These are phyloP conservation scores for Hanseniaspora valbyensis DNA, from an alignment of 805 yeast species.

Conservation along the genomic window DNA sequence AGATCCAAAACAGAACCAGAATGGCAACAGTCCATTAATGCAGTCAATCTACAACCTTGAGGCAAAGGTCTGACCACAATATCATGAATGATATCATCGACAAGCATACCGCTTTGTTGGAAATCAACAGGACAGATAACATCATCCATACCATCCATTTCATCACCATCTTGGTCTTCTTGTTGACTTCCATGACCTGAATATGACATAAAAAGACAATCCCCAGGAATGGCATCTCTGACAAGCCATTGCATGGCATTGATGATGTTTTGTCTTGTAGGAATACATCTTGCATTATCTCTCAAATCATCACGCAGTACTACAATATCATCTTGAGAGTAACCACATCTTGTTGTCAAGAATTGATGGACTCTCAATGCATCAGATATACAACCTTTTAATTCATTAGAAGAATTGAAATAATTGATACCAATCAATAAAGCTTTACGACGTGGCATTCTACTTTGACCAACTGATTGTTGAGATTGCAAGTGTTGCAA, in stretches of 20 bases:
- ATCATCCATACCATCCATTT: constrained; percentile 62
- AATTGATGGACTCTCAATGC: constrained; percentile 43
- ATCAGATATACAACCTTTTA: constrained; percentile 77
- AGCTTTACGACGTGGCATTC: constrained; percentile 63
- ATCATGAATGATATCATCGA: constrained; percentile 66
- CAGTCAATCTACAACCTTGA: constrained; percentile 66
- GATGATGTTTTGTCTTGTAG: constrained; percentile 58
- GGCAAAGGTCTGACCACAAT: constrained; percentile 58
- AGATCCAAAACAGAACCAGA: constrained; percentile 74
- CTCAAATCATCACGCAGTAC: constrained; percentile 47
- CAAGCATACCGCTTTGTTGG: constrained; percentile 51
- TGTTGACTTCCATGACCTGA: constrained; percentile 82
- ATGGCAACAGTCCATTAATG: constrained; percentile 76
- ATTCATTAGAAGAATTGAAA: constrained; percentile 46
- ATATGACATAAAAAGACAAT: constrained; percentile 68
- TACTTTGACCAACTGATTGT: constrained; percentile 45
- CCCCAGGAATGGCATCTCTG: constrained; percentile 60
- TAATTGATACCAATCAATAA: constrained; percentile 70
- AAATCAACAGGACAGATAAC: constrained; percentile 66
- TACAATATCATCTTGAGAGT: constrained; percentile 45
- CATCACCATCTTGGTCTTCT: constrained; percentile 60
- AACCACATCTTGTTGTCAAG: constrained; percentile 37
- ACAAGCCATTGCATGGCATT: constrained; percentile 79
- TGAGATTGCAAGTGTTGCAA: constrained; percentile 20
- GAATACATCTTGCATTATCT: constrained; percentile 38